phyloP scores from a whole-genome alignment of 2,329 filamentous ascomycete genomes.

The Tolypocladium ovalisporum region DNA sequence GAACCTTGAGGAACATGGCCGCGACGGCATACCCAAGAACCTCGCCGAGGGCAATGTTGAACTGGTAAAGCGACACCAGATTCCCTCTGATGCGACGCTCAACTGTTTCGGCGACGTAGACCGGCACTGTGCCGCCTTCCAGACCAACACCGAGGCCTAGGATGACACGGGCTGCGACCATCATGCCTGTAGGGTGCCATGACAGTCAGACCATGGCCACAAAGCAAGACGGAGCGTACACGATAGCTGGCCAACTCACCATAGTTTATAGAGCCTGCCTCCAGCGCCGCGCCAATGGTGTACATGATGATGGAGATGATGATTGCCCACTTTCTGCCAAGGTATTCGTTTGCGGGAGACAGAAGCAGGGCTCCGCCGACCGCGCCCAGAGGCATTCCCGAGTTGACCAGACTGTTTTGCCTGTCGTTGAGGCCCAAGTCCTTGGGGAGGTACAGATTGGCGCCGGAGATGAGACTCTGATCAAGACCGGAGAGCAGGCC shows the following conservation, averaged over 20 bases:
- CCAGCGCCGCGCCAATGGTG: conserved; percentile 57
- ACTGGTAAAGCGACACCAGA: conserved; percentile 62
- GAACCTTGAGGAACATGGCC: conserved; percentile 60
- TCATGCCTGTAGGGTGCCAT: conserved; percentile 38
- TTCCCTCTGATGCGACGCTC: conserved; percentile 58
- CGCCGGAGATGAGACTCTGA: conserved; percentile 62
- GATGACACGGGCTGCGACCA: conserved; percentile 56
- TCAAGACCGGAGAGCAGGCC: conserved; percentile 63
- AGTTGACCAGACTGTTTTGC: conserved; percentile 56
- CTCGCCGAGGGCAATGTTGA: conserved; percentile 66
- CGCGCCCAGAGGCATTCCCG: conserved; percentile 61
- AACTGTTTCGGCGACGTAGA: conserved; percentile 65
- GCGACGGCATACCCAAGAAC: conserved; percentile 63
- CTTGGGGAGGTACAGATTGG: conserved; percentile 53
- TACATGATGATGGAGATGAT: conserved; percentile 59
- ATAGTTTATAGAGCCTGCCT: conserved; percentile 57
- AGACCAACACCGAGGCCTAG: conserved; percentile 62
- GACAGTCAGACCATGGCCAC: neutral
- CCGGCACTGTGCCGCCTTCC: conserved; percentile 63
- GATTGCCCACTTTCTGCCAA: conserved; percentile 58
- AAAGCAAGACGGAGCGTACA: neutral
- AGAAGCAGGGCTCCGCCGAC: conserved; percentile 59
- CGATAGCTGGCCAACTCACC: conserved; percentile 18
- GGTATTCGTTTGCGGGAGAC: conserved; percentile 54
- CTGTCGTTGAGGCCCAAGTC: conserved; percentile 43